phyloP scores from a whole-genome alignment of 257 asterid species.

The Solanum chilense region DNA sequence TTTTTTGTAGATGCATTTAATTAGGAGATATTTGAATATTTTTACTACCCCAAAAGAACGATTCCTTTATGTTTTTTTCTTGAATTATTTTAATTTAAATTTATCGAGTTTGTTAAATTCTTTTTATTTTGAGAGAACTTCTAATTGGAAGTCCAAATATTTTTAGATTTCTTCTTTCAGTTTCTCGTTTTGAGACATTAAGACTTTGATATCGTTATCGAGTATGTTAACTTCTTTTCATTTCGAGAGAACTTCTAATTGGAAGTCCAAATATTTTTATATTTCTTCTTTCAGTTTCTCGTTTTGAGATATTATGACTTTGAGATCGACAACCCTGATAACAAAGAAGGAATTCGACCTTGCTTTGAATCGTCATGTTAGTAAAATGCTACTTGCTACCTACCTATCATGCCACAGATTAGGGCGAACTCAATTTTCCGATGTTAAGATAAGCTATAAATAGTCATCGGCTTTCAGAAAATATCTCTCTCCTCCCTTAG shows the following conservation, averaged over 20 bases:
- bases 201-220: neutral
- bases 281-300: neutral
- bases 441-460: too few relatives aligned
- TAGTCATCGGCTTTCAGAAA: too few relatives aligned
- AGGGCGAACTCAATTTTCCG: too few relatives aligned
- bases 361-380: neutral
- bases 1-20: neutral
- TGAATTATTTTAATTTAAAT: neutral
- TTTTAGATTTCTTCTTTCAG: too few relatives aligned
- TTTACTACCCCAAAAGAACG: neutral
- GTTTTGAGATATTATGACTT: neutral
- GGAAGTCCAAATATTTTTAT: neutral
- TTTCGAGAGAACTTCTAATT: neutral
- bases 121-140: neutral
- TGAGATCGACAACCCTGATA: neutral
- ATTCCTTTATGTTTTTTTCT: neutral
- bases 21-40: neutral
- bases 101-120: neutral
- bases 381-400: too few relatives aligned
- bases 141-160: neutral
- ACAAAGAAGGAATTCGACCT: neutral
- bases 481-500: neutral
- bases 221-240: neutral
- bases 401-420: too few relatives aligned
- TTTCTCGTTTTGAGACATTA: neutral